Evolutionary conservation across 108 stramenopile species (phyloP), one percentile per base, ranked within the genome.

Genomic region (Ochromonas danica): DNA sequence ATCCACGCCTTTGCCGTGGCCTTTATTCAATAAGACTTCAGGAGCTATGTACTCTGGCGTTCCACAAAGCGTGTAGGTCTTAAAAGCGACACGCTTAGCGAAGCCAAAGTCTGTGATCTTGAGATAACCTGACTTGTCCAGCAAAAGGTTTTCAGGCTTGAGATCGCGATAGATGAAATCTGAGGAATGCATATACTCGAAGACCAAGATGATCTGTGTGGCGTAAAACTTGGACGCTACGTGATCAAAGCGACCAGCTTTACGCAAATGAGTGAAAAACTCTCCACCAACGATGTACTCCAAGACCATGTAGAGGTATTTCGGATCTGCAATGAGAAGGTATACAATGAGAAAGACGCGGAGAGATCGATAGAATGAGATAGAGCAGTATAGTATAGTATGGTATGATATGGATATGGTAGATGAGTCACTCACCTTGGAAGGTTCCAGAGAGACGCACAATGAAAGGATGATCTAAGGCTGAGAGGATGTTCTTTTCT

Each of bases 21-120:
- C 95, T 78, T 92, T 91, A 74, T 93, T 93, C 71, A 91, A 88
- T 40, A 96, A 85, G 1, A 94, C 90, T 78, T 96, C 94, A 1
- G 95, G 95, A 1, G 93, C 93, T 2, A 96, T 86, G 67, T 96
- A 96, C 60, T 93, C 94, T 3, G 97, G 96, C 25, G 97, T 98
- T 33, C 97, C 96, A 79, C 95, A 95, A 0, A 98, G 88, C 31
- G 97, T 97, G 85, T 91, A 96, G 36, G 85, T 85, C 79, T 85
- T 85, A 71, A 84, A 84, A 40, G 86, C 70, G 28, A 92, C 88
- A 43, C 75, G 78, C 78, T 93, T 93, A 61, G 91, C 90, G 67
- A 94, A 93, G 40, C 93, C 93, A 81, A 93, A 93, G 77, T 96
- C 96, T 27, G 93, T 90, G 42, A 94, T 90, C 43, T 90, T 91